Evolutionary conservation across 2,329 filamentous ascomycete genomes (phyloP), one percentile per base, ranked within the genome.

Genomic region (Colletotrichum coccodes): DNA sequence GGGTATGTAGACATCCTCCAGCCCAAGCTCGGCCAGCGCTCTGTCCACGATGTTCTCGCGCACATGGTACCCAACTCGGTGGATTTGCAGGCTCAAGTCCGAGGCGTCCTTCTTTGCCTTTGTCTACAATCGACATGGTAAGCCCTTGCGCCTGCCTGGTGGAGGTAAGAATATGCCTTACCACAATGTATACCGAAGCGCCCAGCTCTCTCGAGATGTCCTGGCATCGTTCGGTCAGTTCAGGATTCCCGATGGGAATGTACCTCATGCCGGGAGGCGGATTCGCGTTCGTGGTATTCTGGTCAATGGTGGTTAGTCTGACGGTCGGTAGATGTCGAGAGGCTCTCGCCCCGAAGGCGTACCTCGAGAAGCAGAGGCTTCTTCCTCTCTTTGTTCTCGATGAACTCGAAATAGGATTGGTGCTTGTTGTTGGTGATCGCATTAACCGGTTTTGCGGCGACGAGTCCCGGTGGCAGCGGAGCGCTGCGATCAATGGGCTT

Each of bases 141-240:
- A 64, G 46, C 16, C 18, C 7, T 9, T 26, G 23, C 42, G n/a
- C 40, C 16, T 3, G 21, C 23, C 3, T 18, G 7, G 2, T 7
- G 9, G 12, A 36, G 16, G 8, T 28, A 16, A 12, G 32, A 8
- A n/a, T 16, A 47, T 34, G 36, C 47, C 86, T 72, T 83, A 90
- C 89, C 54, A 92, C 89, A 66, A 91, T 90, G 72, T 90, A 91
- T 18, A 91, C 87, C 85, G 90, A 87, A 50, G 87, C 88, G 72
- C 85, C 89, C 58, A 83, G 82, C 72, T 90, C 86, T 71, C 90
- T 84, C 1, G 89, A 91, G 23, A 91, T 77, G 73, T 91, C 89
- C 77, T 91, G 91, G 82, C 90, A 92, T 49, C 83, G 79, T 63
- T 80, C 81, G 6, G 89, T 91, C 74, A 92, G 79, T 70, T 85